Base-by-base conservation (phyloP, 139 green algal species). In the Ostreobium quekettii region DNA sequence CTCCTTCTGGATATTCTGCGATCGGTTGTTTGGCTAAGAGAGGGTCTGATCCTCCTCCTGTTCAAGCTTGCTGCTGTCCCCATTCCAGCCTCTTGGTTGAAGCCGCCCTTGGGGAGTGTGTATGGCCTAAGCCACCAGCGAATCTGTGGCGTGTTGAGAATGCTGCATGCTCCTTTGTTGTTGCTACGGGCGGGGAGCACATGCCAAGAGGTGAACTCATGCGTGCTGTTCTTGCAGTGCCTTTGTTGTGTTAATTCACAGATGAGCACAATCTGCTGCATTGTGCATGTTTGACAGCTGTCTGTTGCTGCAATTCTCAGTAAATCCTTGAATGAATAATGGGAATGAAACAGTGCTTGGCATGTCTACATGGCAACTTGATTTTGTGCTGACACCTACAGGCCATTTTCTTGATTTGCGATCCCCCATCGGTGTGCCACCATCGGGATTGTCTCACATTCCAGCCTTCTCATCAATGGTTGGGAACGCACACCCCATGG, bases 391-490 rank as follows among this genome's bases (percentile, higher is more conserved):
- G n/a, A n/a, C n/a, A n/a, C n/a, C n/a, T n/a, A n/a, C n/a, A n/a
- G n/a, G n/a, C n/a, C n/a, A n/a, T n/a, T n/a, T n/a, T n/a, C n/a
- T 76, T 32, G 86, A 90, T 70, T 73, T 93, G 73, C 76, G 87
- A 2, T 82, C 56, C 3, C 87, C 87, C 0, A 48, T 89, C 35
- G 87, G 85, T 4, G 66, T 90, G 0, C 70, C 85, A 8, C 85
- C 86, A 8, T 81, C 86, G 22, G 83, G 80, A 0, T 78, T 90
- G 48, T 61, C n/a, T n/a, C n/a, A n/a, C n/a, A n/a, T n/a, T n/a
- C n/a, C n/a, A n/a, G n/a, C n/a, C n/a, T n/a, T n/a, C n/a, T n/a
- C n/a, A n/a, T n/a, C n/a, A n/a, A n/a, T n/a, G n/a, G n/a, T n/a
- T n/a, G n/a, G n/a, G n/a, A n/a, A n/a, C n/a, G n/a, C n/a, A n/a